Conservation (phyloP, 2,329 filamentous ascomycete species). For the Aspergillus sp. region DNA sequence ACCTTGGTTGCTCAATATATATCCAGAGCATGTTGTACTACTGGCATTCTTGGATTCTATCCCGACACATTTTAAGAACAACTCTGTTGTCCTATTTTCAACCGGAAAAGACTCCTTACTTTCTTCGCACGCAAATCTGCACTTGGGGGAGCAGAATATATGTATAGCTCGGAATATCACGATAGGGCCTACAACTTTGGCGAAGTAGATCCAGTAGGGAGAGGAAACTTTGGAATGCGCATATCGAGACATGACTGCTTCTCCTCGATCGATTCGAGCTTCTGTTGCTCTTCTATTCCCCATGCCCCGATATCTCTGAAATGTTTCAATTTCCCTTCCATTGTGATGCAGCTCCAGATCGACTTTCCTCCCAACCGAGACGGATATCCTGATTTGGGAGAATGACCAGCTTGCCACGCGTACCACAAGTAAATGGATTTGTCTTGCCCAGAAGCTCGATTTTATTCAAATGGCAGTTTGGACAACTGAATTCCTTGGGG, state of each 20-base stretch:
- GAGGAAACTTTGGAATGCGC: background rate
- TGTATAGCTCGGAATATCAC: too few species aligned
- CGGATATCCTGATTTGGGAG: background rate
- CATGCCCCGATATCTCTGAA: background rate
- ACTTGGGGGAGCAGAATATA: too few species aligned
- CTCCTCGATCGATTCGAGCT: background rate
- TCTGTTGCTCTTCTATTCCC: background rate
- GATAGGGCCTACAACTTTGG: too few species aligned
- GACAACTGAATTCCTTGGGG: background rate
- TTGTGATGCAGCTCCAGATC: background rate
- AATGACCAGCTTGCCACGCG: background rate
- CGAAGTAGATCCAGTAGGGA: background rate
- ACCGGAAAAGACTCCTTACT: too few species aligned
- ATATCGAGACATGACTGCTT: background rate
- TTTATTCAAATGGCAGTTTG: background rate
- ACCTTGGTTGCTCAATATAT: too few species aligned
- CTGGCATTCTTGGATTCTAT: too few species aligned
- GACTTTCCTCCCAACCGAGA: background rate
- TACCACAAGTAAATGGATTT: background rate
- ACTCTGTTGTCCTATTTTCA: too few species aligned
- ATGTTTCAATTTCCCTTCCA: background rate
- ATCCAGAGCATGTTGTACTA: too few species aligned
- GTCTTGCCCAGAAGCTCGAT: background rate
- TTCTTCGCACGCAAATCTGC: too few species aligned
- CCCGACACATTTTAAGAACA: too few species aligned